Base-by-base conservation (phyloP, 2,329 filamentous ascomycete genomes). In the Penicillium corylophilum region DNA sequence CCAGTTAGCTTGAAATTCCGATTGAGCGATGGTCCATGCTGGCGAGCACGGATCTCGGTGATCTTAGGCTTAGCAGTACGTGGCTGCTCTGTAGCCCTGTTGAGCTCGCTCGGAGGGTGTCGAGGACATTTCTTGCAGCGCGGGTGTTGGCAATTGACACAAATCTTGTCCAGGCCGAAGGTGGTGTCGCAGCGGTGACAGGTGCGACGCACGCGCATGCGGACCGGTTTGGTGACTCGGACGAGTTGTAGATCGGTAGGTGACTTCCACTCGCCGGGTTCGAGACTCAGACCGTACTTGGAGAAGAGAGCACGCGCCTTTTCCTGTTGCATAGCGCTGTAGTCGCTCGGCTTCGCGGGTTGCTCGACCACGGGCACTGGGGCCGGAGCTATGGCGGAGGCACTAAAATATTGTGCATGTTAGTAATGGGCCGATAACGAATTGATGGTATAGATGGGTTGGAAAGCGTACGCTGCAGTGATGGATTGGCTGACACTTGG, bases 111-210 rank as follows among this genome's bases (percentile, higher is more conserved):
- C 74, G 82, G 77, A 29, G 91, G 91, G 63, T 87, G 83, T 49
- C 89, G 84, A 24, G 84, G 82, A 70, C 92, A 96, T 65, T 88
- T 85, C 66, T 83, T 87, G 81, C 92, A 96, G 60, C 89, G 84
- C 42, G 78, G 77, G 73, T 96, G 92, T 61, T 88, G 81, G 75
- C 92, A 96, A 60, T 82, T 83, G 58, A 80, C 72, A 72, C 92
- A 96, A 53, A 87, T 79, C 73, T 87, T 90, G 63, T 86, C 82
- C 18, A 81, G 72, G 50, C 87, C 86, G 69, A 93, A 95, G 22
- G 82, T 82, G 13, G 86, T 83, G 52, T 85, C 82, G 76, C 92
- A 96, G 60, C 83, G 80, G 73, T 96, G 92, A 72, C 92, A 96
- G 56, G 82, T 86, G 41, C 75, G 76, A 45, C 69, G 75, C 28